A percentile compares a stretch with the other conserved stretches of the same genome.
Conservation (phyloP, 164 flowering plant genomes). For the Nymphaea thermarum region DNA sequence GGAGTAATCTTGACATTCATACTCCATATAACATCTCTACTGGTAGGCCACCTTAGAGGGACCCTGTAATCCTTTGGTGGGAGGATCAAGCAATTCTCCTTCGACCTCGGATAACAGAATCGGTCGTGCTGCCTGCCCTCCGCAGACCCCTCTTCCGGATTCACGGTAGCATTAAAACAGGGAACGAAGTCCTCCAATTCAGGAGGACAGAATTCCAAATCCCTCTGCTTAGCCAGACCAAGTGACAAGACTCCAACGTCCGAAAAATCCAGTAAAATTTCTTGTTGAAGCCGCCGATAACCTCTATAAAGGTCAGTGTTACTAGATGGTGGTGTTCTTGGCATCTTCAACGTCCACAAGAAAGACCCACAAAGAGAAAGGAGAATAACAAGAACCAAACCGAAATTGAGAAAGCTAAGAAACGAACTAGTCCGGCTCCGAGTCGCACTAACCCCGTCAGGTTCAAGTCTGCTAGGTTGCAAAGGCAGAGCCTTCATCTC, state of each 20-base stretch:
- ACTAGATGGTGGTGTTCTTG: slow-evolving; percentile 11
- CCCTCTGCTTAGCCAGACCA: slow-evolving; percentile 54
- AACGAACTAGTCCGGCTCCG: too few species aligned
- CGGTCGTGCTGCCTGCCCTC: slow-evolving; percentile 44
- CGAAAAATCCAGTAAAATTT: slow-evolving; percentile 60
- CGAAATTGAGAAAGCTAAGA: slow-evolving; percentile 28
- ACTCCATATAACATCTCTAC: slow-evolving; percentile 88
- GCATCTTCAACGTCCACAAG: slow-evolving; percentile 84
- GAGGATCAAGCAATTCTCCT: slow-evolving; percentile 52
- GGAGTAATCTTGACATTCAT: slow-evolving; percentile 88
- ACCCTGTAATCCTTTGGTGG: slow-evolving; percentile 73
- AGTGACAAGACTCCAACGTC: slow-evolving; percentile 76
- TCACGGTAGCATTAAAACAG: slow-evolving; percentile 66
- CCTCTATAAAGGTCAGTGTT: slow-evolving; percentile 46
- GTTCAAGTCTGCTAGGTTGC: background rate
- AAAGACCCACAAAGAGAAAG: slow-evolving; percentile 75
- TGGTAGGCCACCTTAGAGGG: slow-evolving; percentile 96
- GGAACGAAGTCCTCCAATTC: slow-evolving; percentile 73
- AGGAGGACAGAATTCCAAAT: slow-evolving; percentile 54
- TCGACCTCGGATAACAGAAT: slow-evolving; percentile 33
- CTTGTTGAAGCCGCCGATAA: slow-evolving; percentile 73
- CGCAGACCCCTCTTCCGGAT: slow-evolving; percentile 32
- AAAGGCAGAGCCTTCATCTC: background rate
- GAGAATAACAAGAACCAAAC: slow-evolving; percentile 54
- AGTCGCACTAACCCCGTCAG: background rate